Conservation (phyloP, 768 basidiomycete genomes). For the Lactifluus subvellereus region DNA sequence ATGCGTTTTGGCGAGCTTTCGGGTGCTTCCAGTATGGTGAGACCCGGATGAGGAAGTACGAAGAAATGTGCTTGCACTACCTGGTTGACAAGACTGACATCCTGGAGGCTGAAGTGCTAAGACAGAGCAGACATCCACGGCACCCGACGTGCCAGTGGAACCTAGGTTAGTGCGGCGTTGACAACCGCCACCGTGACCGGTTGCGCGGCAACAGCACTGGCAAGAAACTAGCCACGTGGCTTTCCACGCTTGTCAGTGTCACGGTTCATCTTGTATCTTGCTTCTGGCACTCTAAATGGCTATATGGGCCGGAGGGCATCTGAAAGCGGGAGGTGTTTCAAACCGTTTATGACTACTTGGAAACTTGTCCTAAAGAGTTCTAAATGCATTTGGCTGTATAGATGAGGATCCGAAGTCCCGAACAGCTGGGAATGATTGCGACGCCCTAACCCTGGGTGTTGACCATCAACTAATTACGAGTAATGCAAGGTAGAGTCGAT, state of each 20-base stretch:
- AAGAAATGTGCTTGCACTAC: neutral
- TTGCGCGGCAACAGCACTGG: too few relatives aligned
- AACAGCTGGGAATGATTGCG: neutral
- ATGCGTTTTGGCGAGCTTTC: neutral
- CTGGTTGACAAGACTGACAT: neutral
- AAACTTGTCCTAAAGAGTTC: too few relatives aligned
- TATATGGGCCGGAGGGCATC: too few relatives aligned
- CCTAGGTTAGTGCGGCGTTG: too few relatives aligned
- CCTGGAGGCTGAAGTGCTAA: neutral
- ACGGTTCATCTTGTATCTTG: neutral
- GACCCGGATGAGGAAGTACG: neutral
- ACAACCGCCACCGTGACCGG: too few relatives aligned
- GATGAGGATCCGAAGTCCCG: too few relatives aligned
- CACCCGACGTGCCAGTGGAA: too few relatives aligned
- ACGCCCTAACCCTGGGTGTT: neutral
- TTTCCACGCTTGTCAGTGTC: neutral
- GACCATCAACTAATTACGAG: neutral
- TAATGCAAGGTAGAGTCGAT: too few relatives aligned
- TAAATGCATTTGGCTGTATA: too few relatives aligned
- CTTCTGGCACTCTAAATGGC: too few relatives aligned
- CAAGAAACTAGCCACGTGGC: neutral
- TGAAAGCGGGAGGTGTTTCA: too few relatives aligned
- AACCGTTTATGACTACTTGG: too few relatives aligned
- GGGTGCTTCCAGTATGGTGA: neutral
- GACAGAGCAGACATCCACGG: neutral